phyloP scores from a whole-genome alignment of 2,329 filamentous ascomycete genomes.

The Hypomyces rosellus region DNA sequence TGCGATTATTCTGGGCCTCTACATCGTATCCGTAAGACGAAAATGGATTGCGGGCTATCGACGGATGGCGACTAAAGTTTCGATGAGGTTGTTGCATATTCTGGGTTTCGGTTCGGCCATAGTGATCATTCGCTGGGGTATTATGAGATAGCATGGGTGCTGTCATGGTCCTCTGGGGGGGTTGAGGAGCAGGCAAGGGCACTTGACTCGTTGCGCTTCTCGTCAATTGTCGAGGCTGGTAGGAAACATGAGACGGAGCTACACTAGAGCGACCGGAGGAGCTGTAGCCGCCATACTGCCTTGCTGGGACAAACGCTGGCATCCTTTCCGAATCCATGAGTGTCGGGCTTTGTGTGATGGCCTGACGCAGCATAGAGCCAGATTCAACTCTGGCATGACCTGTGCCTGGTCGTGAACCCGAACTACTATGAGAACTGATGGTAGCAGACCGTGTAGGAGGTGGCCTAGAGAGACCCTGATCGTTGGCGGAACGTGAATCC shows the following conservation, averaged over 20 bases:
- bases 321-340: constrained; percentile 21
- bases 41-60: background rate
- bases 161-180: constrained; percentile 41
- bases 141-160: constrained; percentile 31
- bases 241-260: constrained; percentile 17
- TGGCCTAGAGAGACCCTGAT: constrained; percentile 5
- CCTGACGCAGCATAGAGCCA: too few relatives aligned
- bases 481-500: constrained; percentile 31
- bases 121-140: constrained; percentile 17
- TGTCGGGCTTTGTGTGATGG: constrained; percentile 24
- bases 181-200: constrained; percentile 19
- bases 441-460: constrained; percentile 31
- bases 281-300: background rate
- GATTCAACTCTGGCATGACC: too few relatives aligned
- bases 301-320: constrained; percentile 24
- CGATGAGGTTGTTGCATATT: constrained; percentile 13
- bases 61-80: background rate
- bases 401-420: too few relatives aligned
- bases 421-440: constrained; percentile 28
- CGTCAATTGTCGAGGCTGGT: constrained; percentile 17
- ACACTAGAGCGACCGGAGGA: constrained; percentile 2
- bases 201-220: constrained; percentile 37
- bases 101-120: constrained; percentile 22
- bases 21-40: constrained; percentile 31
- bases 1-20: constrained; percentile 27